Conservation (phyloP, 2,329 filamentous ascomycete species). For the Neophaeococcomyces mojaviensis region DNA sequence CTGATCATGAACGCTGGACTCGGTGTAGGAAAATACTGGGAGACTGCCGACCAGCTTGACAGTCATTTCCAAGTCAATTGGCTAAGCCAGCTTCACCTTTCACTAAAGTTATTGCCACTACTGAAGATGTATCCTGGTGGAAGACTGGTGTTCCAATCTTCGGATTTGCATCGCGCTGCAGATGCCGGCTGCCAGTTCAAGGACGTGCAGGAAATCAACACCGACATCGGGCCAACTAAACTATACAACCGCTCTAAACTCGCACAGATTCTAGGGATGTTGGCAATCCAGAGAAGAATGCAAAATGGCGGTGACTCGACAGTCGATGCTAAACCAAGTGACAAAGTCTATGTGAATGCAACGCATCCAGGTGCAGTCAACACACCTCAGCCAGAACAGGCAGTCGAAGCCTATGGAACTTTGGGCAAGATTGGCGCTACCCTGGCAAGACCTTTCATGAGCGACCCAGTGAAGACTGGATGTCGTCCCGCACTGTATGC, state of each 20-base stretch:
- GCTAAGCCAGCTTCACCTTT: constrained; percentile 43
- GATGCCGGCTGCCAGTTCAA: constrained; percentile 34
- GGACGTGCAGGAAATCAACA: constrained; percentile 43
- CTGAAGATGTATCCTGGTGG: constrained; percentile 39
- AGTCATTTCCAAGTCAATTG: constrained; percentile 46
- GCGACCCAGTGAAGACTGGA: constrained; percentile 41
- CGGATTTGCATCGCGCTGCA: constrained; percentile 40
- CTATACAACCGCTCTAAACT: constrained; percentile 47
- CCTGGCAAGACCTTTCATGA: constrained; percentile 41
- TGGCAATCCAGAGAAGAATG: constrained; percentile 33
- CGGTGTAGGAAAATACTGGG: constrained; percentile 42
- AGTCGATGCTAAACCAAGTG: constrained; percentile 22
- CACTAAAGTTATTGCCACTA: constrained; percentile 39
- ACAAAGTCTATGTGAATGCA: constrained; percentile 37
- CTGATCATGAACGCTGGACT: constrained; percentile 42
- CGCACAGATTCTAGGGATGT: constrained; percentile 41
- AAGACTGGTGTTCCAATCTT: constrained; percentile 43
- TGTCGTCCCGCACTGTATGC: constrained; percentile 45
- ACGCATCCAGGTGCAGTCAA: constrained; percentile 43
- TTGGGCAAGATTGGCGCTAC: constrained; percentile 41
- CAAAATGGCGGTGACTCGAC: too few relatives aligned
- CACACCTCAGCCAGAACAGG: constrained; percentile 44
- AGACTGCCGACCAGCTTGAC: constrained; percentile 45
- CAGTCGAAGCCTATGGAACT: constrained; percentile 43
- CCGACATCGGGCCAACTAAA: constrained; percentile 40